These are phyloP conservation scores for Pseudogymnoascus sp. DNA, from an alignment of 2,329 filamentous ascomycete species.

Conservation along the genomic window DNA sequence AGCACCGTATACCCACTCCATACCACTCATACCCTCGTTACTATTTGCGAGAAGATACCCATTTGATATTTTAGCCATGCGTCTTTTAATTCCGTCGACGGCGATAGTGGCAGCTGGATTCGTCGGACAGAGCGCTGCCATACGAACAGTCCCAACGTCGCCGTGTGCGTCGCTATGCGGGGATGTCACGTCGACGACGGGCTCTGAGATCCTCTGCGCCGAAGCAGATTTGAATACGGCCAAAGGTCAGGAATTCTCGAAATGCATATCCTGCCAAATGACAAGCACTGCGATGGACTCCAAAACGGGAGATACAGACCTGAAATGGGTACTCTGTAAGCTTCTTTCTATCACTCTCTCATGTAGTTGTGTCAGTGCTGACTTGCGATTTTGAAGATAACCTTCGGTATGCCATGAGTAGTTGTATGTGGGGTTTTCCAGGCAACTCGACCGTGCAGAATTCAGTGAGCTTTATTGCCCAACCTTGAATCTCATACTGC, in stretches of 20 bases:
- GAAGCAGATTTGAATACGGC: constrained; percentile 9
- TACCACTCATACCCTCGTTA: background rate
- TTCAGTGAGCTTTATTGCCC: constrained; percentile 35
- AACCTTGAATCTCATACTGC: background rate
- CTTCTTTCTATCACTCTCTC: constrained; percentile 12
- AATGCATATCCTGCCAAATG: constrained; percentile 46
- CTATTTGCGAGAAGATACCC: constrained; percentile 1
- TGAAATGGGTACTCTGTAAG: constrained; percentile 50
- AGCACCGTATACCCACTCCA: background rate
- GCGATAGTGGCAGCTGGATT: constrained; percentile 7
- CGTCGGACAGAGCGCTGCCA: background rate
- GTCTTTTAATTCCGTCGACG: background rate
- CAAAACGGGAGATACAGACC: constrained; percentile 41
- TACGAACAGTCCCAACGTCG: constrained; percentile 7
- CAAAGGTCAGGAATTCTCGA: constrained; percentile 18
- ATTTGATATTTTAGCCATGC: constrained; percentile 10
- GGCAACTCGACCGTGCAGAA: constrained; percentile 41
- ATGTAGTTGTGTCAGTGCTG: background rate
- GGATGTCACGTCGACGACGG: constrained; percentile 9
- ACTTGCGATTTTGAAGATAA: constrained; percentile 40
- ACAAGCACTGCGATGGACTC: constrained; percentile 40
- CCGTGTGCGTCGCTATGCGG: constrained; percentile 12
- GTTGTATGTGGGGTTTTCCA: constrained; percentile 48
- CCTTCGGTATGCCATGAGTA: constrained; percentile 46
- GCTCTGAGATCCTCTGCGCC: constrained; percentile 11